Conservation (phyloP, 2,329 filamentous ascomycete species). For the Aspergillus felis region DNA sequence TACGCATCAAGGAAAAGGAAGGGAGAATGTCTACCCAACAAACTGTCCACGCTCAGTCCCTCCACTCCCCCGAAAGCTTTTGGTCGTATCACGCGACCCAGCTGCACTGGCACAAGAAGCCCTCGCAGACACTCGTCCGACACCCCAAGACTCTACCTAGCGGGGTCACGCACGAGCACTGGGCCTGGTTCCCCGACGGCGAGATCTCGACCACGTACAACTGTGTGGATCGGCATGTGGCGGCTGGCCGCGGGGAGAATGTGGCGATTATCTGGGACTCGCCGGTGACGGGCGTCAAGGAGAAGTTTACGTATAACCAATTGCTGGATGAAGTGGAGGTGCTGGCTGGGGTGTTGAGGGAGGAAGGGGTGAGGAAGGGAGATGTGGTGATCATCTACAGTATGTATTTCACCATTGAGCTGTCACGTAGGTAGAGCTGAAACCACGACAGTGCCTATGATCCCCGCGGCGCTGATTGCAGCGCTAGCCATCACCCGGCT, state of each 20-base stretch:
- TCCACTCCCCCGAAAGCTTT: conserved; percentile 67
- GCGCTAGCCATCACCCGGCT: conserved; percentile 77
- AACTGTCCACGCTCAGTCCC: conserved; percentile 52
- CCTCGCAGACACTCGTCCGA: conserved; percentile 57
- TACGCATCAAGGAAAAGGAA: not conserved
- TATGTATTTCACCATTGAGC: conserved; percentile 39
- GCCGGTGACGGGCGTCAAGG: conserved; percentile 71
- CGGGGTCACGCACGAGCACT: conserved; percentile 66
- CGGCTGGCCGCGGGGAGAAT: conserved; percentile 66
- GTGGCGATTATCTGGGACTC: conserved; percentile 84
- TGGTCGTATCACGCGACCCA: conserved; percentile 72
- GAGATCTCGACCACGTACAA: conserved; percentile 91
- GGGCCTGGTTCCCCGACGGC: conserved; percentile 87
- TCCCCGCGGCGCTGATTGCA: conserved; percentile 80
- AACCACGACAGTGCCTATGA: conserved; percentile 76
- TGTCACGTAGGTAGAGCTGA: not conserved
- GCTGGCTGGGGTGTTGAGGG: conserved; percentile 74
- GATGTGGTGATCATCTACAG: conserved; percentile 90
- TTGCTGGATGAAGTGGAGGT: conserved; percentile 76
- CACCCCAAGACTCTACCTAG: conserved; percentile 59
- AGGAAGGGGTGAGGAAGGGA: conserved; percentile 76
- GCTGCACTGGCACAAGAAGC: conserved; percentile 76
- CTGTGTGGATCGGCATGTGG: conserved; percentile 84
- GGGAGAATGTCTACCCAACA: conserved; percentile 41
- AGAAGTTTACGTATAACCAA: conserved; percentile 69